These are phyloP conservation scores for Saccharomycopsis phalli DNA, from an alignment of 1,139 yeast species.

Conservation along the genomic window DNA sequence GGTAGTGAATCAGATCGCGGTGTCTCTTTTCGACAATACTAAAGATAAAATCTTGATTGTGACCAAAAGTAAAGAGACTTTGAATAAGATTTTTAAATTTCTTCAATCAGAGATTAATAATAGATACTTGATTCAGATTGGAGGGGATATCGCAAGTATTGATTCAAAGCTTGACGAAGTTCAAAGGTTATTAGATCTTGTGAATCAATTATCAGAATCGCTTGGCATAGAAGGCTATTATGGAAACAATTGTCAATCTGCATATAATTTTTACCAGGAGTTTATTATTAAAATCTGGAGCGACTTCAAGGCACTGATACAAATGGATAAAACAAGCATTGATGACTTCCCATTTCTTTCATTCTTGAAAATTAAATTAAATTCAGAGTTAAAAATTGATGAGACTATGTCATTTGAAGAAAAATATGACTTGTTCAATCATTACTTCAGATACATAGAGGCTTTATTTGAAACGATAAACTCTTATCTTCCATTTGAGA, in stretches of 20 bases:
- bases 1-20: slow-evolving; percentile 26
- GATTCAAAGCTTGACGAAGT: slow-evolving; percentile 20
- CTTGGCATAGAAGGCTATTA: slow-evolving; percentile 35
- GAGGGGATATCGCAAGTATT: too few species aligned
- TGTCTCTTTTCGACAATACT: slow-evolving; percentile 26
- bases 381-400: neutral
- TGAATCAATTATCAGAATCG: slow-evolving; percentile 29
- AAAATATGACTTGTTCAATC: too few species aligned
- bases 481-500: slow-evolving; percentile 29
- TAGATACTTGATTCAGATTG: too few species aligned
- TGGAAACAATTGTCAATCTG: slow-evolving; percentile 37
- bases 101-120: too few species aligned
- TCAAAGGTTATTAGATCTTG: slow-evolving; percentile 25
- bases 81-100: slow-evolving; percentile 24
- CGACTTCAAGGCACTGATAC: too few species aligned
- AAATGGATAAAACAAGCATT: too few species aligned
- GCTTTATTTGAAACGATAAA: slow-evolving; percentile 28
- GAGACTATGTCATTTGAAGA: too few species aligned
- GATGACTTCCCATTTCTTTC: slow-evolving; percentile 28
- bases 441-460: slow-evolving; percentile 22
- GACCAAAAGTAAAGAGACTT: slow-evolving; percentile 24
- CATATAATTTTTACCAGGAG: slow-evolving; percentile 29
- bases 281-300: slow-evolving; percentile 32
- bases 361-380: neutral
- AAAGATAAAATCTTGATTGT: slow-evolving; percentile 32